These are phyloP conservation scores for Fusarium haematococcum DNA, from an alignment of 2,329 filamentous ascomycete genomes.

Conservation along the genomic window DNA sequence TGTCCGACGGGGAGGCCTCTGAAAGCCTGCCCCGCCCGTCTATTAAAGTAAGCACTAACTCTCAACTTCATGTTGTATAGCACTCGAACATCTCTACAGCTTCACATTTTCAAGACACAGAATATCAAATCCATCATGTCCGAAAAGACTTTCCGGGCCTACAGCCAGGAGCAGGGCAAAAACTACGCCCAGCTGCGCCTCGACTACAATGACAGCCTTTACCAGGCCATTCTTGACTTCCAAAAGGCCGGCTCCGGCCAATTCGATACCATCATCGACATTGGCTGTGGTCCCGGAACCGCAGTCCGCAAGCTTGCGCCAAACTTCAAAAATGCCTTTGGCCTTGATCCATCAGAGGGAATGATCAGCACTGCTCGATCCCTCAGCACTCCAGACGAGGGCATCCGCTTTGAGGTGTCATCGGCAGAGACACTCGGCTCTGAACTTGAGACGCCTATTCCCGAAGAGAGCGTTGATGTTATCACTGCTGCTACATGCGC, in stretches of 20 bases:
- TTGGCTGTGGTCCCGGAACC: slow-evolving; percentile 69
- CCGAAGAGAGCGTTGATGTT: slow-evolving; percentile 58
- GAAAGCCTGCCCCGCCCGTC: background rate
- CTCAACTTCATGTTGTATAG: background rate
- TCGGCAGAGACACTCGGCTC: slow-evolving; percentile 58
- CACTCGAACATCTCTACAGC: background rate
- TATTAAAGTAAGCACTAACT: background rate
- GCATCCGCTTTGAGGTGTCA: slow-evolving; percentile 54
- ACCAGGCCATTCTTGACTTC: slow-evolving; percentile 58
- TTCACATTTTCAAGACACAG: background rate
- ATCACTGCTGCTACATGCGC: slow-evolving; percentile 63
- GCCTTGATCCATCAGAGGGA: slow-evolving; percentile 62
- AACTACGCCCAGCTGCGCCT: slow-evolving; percentile 57
- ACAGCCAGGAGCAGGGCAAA: slow-evolving; percentile 55
- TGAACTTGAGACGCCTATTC: slow-evolving; percentile 44
- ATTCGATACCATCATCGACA: slow-evolving; percentile 59
- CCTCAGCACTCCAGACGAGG: slow-evolving; percentile 48
- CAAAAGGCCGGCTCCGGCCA: slow-evolving; percentile 60
- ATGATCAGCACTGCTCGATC: slow-evolving; percentile 64
- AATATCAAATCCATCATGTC: background rate
- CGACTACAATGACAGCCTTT: slow-evolving; percentile 57
- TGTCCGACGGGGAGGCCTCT: background rate
- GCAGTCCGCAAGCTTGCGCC: slow-evolving; percentile 59
- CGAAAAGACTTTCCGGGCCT: slow-evolving; percentile 58
- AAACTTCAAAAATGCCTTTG: slow-evolving; percentile 59